These are phyloP conservation scores for Cordyceps fumosorosea DNA, from an alignment of 2,329 filamentous ascomycete species.

Conservation along the genomic window DNA sequence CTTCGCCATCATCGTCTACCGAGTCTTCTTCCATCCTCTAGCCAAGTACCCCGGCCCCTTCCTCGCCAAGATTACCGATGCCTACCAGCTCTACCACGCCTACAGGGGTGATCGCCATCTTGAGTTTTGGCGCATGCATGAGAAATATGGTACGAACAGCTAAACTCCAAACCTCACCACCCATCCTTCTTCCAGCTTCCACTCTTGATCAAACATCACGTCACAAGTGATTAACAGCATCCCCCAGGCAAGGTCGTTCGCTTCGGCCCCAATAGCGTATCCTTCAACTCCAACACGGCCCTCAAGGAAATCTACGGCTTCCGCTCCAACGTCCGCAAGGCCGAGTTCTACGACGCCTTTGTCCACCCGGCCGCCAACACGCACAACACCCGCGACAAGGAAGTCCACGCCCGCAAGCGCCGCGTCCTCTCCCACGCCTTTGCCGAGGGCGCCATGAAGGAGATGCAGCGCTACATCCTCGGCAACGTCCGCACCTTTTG, in stretches of 20 bases:
- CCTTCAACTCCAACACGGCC: constrained; percentile 66
- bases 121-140: constrained; percentile 63
- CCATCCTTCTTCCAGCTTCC: no score
- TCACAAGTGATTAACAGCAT: constrained; percentile 2
- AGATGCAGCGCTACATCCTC: constrained; percentile 62
- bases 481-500: constrained; percentile 62
- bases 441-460: constrained; percentile 57
- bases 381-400: constrained; percentile 64
- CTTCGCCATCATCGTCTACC: constrained; percentile 43
- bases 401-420: constrained; percentile 62
- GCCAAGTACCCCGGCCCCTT: constrained; percentile 60
- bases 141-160: constrained; percentile 53
- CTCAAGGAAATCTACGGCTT: constrained; percentile 62
- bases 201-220: neutral
- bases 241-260: constrained; percentile 59
- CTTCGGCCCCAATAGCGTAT: constrained; percentile 70
- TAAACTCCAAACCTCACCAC: neutral
- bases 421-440: constrained; percentile 68
- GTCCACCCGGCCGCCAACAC: constrained; percentile 66
- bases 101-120: constrained; percentile 70
- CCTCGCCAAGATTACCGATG: constrained; percentile 56
- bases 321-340: constrained; percentile 57
- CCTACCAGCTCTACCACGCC: constrained; percentile 64
- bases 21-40: constrained; percentile 57
- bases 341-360: constrained; percentile 68